Evolutionary conservation across 208 protist species (phyloP), one percentile per base, ranked within the genome.

Genomic region (Trypanosoma lewisi): DNA sequence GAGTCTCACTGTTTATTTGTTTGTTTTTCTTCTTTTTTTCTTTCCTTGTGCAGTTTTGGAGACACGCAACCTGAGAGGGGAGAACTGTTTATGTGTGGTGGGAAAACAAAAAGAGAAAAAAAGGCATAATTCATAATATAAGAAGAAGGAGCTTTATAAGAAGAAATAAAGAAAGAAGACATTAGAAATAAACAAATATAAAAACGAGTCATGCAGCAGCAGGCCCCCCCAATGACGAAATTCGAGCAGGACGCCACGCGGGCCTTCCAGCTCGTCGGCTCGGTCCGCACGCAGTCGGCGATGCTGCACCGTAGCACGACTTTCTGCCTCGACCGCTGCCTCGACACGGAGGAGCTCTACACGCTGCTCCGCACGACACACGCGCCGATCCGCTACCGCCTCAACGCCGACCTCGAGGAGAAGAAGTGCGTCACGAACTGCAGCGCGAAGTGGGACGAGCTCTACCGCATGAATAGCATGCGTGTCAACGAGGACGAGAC

Each of bases 341-440:
- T 89, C 1, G 89, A 95, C 60, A 95, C 85, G 4, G 81, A 91
- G 75, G 89, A 95, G 62, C 70, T 95, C 34, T 95, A 95, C 76
- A 95, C 89, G 17, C 66, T 95, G 28, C 57, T 84, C 36, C 83
- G 89, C 54, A 89, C 89, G 9, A 91, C 74, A 0, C 64, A 95
- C 57, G 89, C 89, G 1, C 89, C 89, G 1, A 87, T 91, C 66
- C 53, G 63, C 12, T 91, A 93, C 71, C 85, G 85, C 7, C 59
- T 86, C 8, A 53, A 95, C 52, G 84, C 84, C 47, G 89, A 92
- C 41, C 55, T 92, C 57, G 82, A 83, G 63, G 89, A 95, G 73
- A 95, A 95, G 71, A 74, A 90, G 58, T 95, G 89, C 67, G 75
- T 84, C 21, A 72, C 77, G 59, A 70, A 87, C 73, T 95, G 89